Evolutionary conservation across 176 grass and related monocot species (phyloP), one percentile per base, ranked within the genome.

Genomic region (Hyparrhenia diplandra): DNA sequence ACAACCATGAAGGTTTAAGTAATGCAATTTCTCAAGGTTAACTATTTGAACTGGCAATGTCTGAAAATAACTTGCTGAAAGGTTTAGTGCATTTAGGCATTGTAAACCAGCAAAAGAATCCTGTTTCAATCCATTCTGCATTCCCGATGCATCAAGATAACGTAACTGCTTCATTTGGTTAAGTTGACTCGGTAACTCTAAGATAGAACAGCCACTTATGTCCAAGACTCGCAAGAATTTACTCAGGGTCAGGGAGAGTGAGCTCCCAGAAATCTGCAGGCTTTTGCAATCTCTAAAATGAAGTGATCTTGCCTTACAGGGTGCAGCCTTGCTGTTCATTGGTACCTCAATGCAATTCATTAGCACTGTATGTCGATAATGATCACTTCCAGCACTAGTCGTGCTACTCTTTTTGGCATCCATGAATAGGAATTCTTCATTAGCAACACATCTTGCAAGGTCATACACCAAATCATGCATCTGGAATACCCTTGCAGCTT

Each of bases 391-490:
- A 63, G 60, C 11, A 30, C 27, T 63, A 63, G 60, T 13, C 1
- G 1, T 30, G 60, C 60, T 1, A 63, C 25, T 63, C 60, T 16
- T 63, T 63, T 63, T 40, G 13, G 60, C 60, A 63, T 63, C 60
- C 13, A 63, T 63, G 60, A 63, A 63, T 63, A 63, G 60, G 27
- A 63, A 63, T 63, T 63, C 60, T 31, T 63, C 60, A 30, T 63
- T 63, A 16, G 60, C 60, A 30, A 63, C 60, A 6, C 27, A 63
- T 63, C 60, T 63, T 63, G 60, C 60, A 6, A 63, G 25, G 27
- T 63, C 60, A 63, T 63, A 63, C 24, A 63, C 60, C 60, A 63
- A 63, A 63, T 63, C 60, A 63, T 63, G 60, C 60, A 63, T 63
- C 24, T 63, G 60, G 60, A 63, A 63, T 63, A 63, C 27, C 27